phyloP scores from a whole-genome alignment of 2,329 filamentous ascomycete genomes.

The Colletotrichum agaves region DNA sequence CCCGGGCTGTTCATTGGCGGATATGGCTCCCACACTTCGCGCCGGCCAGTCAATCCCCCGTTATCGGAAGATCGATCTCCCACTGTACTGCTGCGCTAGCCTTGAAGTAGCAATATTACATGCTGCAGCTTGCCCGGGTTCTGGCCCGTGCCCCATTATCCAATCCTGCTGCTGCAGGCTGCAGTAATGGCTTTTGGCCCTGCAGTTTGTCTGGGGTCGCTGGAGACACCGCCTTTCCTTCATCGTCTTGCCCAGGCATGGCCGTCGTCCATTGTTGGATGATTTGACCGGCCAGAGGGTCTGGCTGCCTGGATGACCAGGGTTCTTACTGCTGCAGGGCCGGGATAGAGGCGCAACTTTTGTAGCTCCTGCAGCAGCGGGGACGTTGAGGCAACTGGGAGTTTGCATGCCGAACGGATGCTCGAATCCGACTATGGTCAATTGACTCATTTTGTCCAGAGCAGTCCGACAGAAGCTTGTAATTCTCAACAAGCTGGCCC shows the following conservation, averaged over 20 bases:
- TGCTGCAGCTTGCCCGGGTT: constrained; percentile 35
- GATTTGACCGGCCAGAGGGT: constrained; percentile 8
- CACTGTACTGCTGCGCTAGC: constrained; percentile 3
- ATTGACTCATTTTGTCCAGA: constrained; percentile 15
- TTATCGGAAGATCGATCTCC: constrained; percentile 36
- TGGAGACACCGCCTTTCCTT: constrained; percentile 35
- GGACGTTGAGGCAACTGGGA: not conserved
- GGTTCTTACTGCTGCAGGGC: constrained; percentile 5
- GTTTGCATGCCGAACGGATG: not conserved
- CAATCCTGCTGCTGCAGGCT: constrained; percentile 12
- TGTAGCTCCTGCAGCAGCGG: constrained; percentile 3
- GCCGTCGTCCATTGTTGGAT: constrained; percentile 14
- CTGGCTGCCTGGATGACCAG: not conserved
- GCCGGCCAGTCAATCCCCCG: constrained; percentile 31
- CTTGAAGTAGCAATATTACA: constrained; percentile 26
- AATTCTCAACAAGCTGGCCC: not conserved
- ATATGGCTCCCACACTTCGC: not conserved
- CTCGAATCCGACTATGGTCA: not conserved
- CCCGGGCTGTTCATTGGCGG: constrained; percentile 9
- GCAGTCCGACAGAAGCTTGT: not conserved
- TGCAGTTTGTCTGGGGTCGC: constrained; percentile 10
- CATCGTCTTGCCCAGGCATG: not conserved
- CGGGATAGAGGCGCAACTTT: not conserved
- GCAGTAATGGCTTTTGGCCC: not conserved
- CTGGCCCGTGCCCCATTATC: constrained; percentile 22